Evolutionary conservation across 352 stramenopile species (phyloP).

Genomic region (Lagenidium giganteum): DNA sequence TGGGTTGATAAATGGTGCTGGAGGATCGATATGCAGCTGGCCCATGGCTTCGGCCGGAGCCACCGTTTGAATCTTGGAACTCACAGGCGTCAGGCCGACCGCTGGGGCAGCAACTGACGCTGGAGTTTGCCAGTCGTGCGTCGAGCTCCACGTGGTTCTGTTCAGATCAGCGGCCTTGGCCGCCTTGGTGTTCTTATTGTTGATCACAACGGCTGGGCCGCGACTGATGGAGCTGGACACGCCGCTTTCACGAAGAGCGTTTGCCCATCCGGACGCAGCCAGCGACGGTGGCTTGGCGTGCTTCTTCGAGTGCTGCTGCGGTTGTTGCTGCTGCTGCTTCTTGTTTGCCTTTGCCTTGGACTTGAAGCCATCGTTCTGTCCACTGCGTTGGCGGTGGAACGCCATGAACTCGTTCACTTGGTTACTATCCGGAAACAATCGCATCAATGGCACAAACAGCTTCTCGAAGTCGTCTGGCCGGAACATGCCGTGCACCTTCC

Average conservation of each 20-base stretch:
- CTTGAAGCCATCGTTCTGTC: conserved; percentile 35
- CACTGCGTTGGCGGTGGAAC: conserved; percentile 46
- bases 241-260: conserved; percentile 66
- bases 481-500: conserved; percentile 64
- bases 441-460: conserved; percentile 79
- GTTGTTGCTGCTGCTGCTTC: conserved; percentile 29
- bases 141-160: conserved; percentile 45
- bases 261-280: conserved; percentile 58
- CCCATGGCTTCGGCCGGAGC: no score
- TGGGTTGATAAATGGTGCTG: no score
- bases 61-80: conserved; percentile 63
- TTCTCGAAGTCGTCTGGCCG: conserved; percentile 53
- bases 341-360: conserved; percentile 37
- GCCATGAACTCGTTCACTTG: conserved; percentile 60
- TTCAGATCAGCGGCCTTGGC: no score
- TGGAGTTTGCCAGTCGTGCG: conserved; percentile 41
- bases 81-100: conserved; percentile 24
- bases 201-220: conserved; percentile 38
- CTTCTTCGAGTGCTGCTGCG: conserved; percentile 20
- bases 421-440: conserved; percentile 53
- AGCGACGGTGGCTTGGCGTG: conserved; percentile 29
- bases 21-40: no score
- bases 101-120: conserved; percentile 15
- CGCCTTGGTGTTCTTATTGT: conserved; percentile 65
- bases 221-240: conserved; percentile 22